Evolutionary conservation across 169 alveolate species (phyloP).

Genomic region (Eimeria zaria): DNA sequence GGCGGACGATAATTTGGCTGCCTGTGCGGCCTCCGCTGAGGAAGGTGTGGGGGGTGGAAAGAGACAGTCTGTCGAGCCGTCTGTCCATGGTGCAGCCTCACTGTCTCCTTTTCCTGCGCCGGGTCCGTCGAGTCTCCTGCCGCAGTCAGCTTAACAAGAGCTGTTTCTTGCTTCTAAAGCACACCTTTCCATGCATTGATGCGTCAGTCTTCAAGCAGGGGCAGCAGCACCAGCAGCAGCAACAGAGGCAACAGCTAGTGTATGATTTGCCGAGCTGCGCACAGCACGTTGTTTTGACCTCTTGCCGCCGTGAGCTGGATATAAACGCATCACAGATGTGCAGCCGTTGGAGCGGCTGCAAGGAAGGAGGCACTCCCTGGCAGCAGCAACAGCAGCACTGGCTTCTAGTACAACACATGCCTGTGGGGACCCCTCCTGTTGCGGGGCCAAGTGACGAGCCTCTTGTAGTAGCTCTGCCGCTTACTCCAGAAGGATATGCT

Average conservation of each 20-base stretch:
- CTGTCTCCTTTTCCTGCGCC: conserved; percentile 45
- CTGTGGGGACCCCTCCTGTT: neutral
- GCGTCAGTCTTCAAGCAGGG: neutral
- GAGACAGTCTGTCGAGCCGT: conserved; percentile 28
- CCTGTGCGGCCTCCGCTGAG: conserved; percentile 63
- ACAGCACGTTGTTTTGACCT: conserved; percentile 37
- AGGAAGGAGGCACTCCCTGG: neutral
- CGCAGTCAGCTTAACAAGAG: conserved; percentile 30
- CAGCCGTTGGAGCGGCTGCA: conserved; percentile 31
- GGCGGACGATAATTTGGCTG: conserved; percentile 81
- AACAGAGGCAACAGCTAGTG: neutral
- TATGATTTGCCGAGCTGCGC: conserved; percentile 30
- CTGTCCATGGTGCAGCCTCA: conserved; percentile 42
- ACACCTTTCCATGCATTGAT: neutral
- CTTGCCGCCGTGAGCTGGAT: neutral
- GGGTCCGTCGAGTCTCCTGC: conserved; percentile 15
- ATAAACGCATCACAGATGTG: neutral
- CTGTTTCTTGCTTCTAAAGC: conserved; percentile 22
- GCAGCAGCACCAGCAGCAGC: conserved; percentile 12
- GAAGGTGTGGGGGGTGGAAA: neutral
- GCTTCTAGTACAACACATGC: conserved; percentile 1
- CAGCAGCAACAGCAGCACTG: conserved; percentile 56
- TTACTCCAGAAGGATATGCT: conserved; percentile 17
- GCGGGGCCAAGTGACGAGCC: conserved; percentile 45
- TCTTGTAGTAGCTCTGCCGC: conserved; percentile 27